phyloP scores from a whole-genome alignment of 768 basidiomycete genomes.

The Tulasnella sp. region DNA sequence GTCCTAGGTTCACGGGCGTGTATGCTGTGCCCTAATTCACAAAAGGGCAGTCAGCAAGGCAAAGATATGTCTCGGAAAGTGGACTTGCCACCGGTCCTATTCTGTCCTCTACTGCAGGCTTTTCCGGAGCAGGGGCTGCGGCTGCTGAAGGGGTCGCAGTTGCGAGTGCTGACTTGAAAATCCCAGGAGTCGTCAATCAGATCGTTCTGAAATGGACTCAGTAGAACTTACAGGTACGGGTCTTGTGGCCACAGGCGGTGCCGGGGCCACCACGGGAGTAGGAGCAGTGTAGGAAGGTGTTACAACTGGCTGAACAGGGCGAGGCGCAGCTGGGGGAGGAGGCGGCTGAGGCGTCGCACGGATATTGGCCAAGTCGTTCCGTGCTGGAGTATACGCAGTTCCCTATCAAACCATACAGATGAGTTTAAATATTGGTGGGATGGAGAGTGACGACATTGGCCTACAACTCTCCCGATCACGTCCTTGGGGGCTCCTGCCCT shows the following conservation, averaged over 20 bases:
- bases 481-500: slow-evolving; percentile 21
- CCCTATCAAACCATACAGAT: slow-evolving; percentile 19
- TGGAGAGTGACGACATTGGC: neutral
- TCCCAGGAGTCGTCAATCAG: neutral
- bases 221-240: slow-evolving; percentile 17
- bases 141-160: slow-evolving; percentile 33
- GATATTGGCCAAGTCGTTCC: slow-evolving; percentile 27
- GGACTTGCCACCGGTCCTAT: slow-evolving; percentile 59
- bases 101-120: slow-evolving; percentile 67
- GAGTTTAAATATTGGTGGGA: neutral
- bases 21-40: slow-evolving; percentile 58
- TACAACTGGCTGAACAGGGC: slow-evolving; percentile 37
- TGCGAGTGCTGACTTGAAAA: slow-evolving; percentile 23
- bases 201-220: neutral
- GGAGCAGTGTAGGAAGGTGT: slow-evolving; percentile 32
- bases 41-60: neutral
- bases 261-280: slow-evolving; percentile 27
- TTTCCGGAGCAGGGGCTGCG: slow-evolving; percentile 34
- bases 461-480: slow-evolving; percentile 18
- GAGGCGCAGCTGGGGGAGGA: slow-evolving; percentile 26
- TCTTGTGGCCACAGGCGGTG: slow-evolving; percentile 13
- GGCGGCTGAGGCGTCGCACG: slow-evolving; percentile 30
- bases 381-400: slow-evolving; percentile 22
- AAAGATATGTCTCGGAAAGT: neutral
- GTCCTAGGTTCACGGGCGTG: slow-evolving; percentile 72